Percentiles rank a stretch among this genome's conserved stretches.
phyloP scores from a whole-genome alignment of 331 rosid species.

The Rosa hybrid region DNA sequence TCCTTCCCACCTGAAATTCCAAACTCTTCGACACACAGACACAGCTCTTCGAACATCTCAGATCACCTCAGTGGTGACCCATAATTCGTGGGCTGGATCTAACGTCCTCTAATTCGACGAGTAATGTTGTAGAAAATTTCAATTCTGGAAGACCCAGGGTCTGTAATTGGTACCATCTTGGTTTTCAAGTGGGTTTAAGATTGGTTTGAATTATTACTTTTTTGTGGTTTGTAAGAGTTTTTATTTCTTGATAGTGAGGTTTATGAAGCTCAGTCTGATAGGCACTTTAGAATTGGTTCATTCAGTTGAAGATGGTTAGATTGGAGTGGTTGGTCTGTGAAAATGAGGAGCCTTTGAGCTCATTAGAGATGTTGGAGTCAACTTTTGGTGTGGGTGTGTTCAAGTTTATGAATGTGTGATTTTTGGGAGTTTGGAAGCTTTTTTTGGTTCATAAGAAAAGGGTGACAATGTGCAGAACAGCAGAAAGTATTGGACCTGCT shows the following conservation, averaged over 20 bases:
- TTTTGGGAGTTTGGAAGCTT: neutral
- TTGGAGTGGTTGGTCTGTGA: neutral
- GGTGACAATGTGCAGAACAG: neutral
- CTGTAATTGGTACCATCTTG: neutral
- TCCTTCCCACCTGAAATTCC: constrained; percentile 16
- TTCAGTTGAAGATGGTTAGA: neutral
- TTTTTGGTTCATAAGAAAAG: neutral
- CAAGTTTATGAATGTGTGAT: neutral
- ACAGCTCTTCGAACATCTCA: constrained; percentile 21
- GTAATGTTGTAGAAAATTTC: neutral
- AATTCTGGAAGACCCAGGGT: neutral
- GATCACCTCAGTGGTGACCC: no score
- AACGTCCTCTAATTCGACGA: constrained; percentile 5
- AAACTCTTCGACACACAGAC: neutral
- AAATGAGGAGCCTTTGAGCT: neutral
- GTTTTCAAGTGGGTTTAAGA: neutral
- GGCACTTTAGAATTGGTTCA: neutral
- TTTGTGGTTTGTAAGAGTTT: neutral
- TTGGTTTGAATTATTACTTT: neutral
- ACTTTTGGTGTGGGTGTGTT: neutral
- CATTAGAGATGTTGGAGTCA: neutral
- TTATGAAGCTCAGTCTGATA: no score
- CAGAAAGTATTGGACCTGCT: neutral
- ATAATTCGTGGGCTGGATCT: constrained; percentile 1
- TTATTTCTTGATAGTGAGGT: neutral